phyloP scores from a whole-genome alignment of 805 yeast genomes.

The Yarrowia bubula region DNA sequence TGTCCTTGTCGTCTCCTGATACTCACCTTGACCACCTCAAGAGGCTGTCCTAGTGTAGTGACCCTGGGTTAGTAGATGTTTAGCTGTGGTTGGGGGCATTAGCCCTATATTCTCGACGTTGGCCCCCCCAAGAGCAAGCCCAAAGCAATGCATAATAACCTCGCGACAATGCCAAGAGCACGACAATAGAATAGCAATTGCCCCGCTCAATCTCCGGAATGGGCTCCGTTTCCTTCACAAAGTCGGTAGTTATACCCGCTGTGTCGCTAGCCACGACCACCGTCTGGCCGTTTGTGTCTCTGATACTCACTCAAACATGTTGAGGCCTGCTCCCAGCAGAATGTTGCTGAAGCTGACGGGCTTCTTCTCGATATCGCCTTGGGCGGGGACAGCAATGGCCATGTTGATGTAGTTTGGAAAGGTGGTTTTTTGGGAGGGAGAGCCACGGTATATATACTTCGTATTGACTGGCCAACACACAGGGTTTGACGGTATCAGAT shows the following conservation, averaged over 20 bases:
- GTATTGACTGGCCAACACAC: constrained; percentile 7
- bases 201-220: too few species aligned
- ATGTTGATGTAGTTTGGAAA: background rate
- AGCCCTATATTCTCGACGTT: background rate
- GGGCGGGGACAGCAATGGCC: constrained; percentile 10
- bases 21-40: constrained; percentile 68
- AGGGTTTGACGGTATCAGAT: constrained; percentile 13
- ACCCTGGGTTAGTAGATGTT: constrained; percentile 43
- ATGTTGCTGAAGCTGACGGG: constrained; percentile 87
- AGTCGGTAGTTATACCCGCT: background rate
- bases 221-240: background rate
- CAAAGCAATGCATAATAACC: too few species aligned
- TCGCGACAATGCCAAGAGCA: too few species aligned
- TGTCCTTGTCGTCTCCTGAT: background rate
- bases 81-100: background rate
- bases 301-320: constrained; percentile 64
- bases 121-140: too few species aligned
- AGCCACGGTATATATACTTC: constrained; percentile 7
- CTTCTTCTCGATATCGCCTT: constrained; percentile 61
- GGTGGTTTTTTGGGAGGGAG: background rate
- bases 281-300: background rate
- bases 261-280: too few species aligned
- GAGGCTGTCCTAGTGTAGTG: constrained; percentile 93
- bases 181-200: too few species aligned
- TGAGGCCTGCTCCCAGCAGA: constrained; percentile 88